A percentile compares a stretch with the other conserved stretches of the same genome.
Conservation (phyloP, 2,329 filamentous ascomycete species). For the Ilyonectria mors-panacis region DNA sequence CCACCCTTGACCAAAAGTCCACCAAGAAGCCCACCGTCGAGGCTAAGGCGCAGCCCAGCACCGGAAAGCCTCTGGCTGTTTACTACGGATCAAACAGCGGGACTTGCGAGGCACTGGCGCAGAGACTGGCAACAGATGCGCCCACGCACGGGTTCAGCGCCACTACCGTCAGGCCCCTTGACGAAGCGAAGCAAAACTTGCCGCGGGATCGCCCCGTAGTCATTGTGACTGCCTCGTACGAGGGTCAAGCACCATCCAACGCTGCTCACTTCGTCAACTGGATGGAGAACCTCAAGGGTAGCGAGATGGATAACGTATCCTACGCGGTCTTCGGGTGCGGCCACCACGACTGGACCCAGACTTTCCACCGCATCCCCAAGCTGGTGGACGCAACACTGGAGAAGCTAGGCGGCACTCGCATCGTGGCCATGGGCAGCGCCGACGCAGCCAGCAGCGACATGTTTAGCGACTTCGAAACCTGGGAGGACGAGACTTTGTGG, state of each 20-base stretch:
- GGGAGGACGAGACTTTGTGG: constrained; percentile 72
- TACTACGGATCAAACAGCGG: constrained; percentile 83
- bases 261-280: constrained; percentile 78
- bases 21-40: constrained; percentile 23
- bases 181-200: constrained; percentile 73
- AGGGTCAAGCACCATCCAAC: constrained; percentile 82
- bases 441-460: constrained; percentile 76
- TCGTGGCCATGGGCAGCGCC: constrained; percentile 66
- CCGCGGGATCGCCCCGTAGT: constrained; percentile 74
- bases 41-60: constrained; percentile 6
- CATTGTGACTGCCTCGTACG: constrained; percentile 80
- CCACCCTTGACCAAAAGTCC: constrained; percentile 17
- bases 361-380: constrained; percentile 78
- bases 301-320: constrained; percentile 68
- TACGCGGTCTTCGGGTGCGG: constrained; percentile 83
- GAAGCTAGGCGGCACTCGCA: constrained; percentile 51
- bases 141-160: constrained; percentile 71
- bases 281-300: constrained; percentile 65
- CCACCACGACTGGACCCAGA: constrained; percentile 69
- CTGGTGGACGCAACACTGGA: constrained; percentile 70
- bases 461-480: constrained; percentile 77
- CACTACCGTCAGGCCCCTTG: constrained; percentile 68
- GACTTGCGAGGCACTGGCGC: constrained; percentile 80
- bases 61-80: constrained; percentile 69
- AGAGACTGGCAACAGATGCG: constrained; percentile 73